Evolutionary conservation across 331 rosid genomes (phyloP).

Genomic region (Phaseolus coccineus): DNA sequence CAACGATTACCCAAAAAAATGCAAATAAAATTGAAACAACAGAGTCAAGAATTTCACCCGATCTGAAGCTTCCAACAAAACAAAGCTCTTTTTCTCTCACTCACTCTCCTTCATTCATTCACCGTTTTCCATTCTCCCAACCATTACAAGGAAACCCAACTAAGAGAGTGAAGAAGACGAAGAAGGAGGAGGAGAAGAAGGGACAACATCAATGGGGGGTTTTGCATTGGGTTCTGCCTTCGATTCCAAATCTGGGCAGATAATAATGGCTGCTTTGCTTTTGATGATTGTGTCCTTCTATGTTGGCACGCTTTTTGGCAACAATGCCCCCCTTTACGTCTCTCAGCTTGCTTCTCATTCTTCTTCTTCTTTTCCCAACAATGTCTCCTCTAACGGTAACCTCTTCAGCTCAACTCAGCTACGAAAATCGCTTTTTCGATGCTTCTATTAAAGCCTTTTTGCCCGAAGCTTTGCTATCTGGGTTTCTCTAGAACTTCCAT

Average conservation of each 20-base stretch:
- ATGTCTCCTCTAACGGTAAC: conserved; percentile 56
- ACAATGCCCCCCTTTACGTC: conserved; percentile 68
- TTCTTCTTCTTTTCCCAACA: conserved; percentile 42
- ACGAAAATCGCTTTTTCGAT: neutral
- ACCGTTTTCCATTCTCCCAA: neutral
- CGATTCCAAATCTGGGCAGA: conserved; percentile 69
- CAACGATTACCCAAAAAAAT: neutral
- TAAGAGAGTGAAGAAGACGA: conserved; percentile 16
- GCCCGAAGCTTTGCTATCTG: neutral
- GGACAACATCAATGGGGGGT: conserved; percentile 53
- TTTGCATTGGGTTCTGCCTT: conserved; percentile 62
- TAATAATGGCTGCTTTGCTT: conserved; percentile 62
- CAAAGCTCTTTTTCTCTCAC: neutral
- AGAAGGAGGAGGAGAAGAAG: neutral
- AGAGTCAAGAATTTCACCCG: neutral
- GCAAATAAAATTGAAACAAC: neutral
- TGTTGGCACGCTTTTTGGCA: conserved; percentile 70
- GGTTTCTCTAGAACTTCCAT: neutral
- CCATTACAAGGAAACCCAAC: conserved; percentile 16
- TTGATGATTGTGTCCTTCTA: conserved; percentile 76
- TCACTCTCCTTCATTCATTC: conserved; percentile 11
- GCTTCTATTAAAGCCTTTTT: neutral
- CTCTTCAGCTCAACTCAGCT: conserved; percentile 1
- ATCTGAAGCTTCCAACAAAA: conserved; percentile 31
- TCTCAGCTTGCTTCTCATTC: conserved; percentile 59